Conservation (phyloP, 352 stramenopile genomes). For the Phytophthora pluvialis region DNA sequence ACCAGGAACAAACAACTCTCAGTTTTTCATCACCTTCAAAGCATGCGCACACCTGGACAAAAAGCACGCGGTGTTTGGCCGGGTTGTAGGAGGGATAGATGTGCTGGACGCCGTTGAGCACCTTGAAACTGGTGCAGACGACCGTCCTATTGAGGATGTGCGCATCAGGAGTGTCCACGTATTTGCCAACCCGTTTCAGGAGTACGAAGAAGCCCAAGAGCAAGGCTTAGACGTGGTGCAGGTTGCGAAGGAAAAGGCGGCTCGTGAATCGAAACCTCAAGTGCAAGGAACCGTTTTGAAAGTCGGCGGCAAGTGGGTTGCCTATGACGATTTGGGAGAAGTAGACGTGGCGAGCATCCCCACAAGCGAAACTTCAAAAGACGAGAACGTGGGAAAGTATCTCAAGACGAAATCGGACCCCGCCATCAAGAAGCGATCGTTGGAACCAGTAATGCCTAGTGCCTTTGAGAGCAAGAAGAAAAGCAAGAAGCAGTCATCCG, state of each 20-base stretch:
- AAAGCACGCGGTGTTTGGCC: slow-evolving; percentile 97
- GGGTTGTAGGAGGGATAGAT: slow-evolving; percentile 93
- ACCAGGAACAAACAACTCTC: slow-evolving; percentile 95
- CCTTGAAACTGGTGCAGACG: slow-evolving; percentile 73
- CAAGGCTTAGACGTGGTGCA: slow-evolving; percentile 67
- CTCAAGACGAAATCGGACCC: slow-evolving; percentile 40
- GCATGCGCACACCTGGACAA: slow-evolving; percentile 96
- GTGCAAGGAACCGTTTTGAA: slow-evolving; percentile 83
- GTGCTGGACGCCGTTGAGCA: slow-evolving; percentile 84
- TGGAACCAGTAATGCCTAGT: slow-evolving; percentile 39
- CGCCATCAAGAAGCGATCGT: slow-evolving; percentile 34
- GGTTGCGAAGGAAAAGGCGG: slow-evolving; percentile 56
- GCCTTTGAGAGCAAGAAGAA: slow-evolving; percentile 82
- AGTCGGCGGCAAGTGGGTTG: slow-evolving; percentile 79
- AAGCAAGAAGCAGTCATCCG: slow-evolving; percentile 49
- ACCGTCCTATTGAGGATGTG: slow-evolving; percentile 87
- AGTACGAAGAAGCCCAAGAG: slow-evolving; percentile 73
- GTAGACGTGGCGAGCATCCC: slow-evolving; percentile 58
- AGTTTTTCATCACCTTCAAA: slow-evolving; percentile 99
- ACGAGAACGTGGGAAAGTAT: slow-evolving; percentile 77
- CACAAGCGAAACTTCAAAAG: slow-evolving; percentile 45
- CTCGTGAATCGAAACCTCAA: slow-evolving; percentile 50
- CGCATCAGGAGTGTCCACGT: slow-evolving; percentile 82
- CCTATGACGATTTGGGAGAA: slow-evolving; percentile 75
- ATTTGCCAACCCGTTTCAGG: slow-evolving; percentile 90